phyloP scores from a whole-genome alignment of 192 early-diverging fungal species.

The Chytriomyces sp. region DNA sequence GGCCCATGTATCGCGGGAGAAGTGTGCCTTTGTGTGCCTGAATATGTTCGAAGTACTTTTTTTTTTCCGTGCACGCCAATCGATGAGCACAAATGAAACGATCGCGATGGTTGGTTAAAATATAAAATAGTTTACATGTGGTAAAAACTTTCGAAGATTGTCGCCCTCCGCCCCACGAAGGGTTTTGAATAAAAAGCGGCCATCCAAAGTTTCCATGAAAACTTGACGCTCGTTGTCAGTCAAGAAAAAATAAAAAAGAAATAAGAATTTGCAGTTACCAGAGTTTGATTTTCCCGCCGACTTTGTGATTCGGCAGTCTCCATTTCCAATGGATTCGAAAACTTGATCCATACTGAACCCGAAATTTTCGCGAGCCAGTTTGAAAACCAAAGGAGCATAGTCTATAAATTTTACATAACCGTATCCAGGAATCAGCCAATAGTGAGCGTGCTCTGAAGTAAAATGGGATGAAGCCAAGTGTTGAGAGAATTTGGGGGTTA shows the following conservation, averaged over 20 bases:
- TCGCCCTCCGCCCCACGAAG: conserved; percentile 45
- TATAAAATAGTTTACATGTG: conserved; percentile 18
- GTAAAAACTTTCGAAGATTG: conserved; percentile 42
- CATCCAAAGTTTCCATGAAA: conserved; percentile 44
- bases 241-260: background rate
- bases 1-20: conserved; percentile 48
- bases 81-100: background rate
- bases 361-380: conserved; percentile 39
- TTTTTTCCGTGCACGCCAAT: background rate
- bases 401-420: conserved; percentile 45
- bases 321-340: conserved; percentile 10
- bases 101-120: background rate
- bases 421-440: conserved; percentile 45
- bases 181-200: conserved; percentile 47
- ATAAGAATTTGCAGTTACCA: background rate
- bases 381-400: conserved; percentile 44
- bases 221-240: background rate
- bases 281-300: conserved; percentile 43
- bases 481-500: background rate
- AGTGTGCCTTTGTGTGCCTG: conserved; percentile 33
- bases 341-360: conserved; percentile 34
- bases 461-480: conserved; percentile 28
- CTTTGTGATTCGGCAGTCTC: conserved; percentile 24
- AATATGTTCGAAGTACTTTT: conserved; percentile 41
- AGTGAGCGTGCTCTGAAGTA: conserved; percentile 35